Percentiles rank a stretch among this genome's conserved stretches.
Evolutionary conservation across 1,139 yeast species (phyloP).

Genomic region (Kodamaea suecica): DNA sequence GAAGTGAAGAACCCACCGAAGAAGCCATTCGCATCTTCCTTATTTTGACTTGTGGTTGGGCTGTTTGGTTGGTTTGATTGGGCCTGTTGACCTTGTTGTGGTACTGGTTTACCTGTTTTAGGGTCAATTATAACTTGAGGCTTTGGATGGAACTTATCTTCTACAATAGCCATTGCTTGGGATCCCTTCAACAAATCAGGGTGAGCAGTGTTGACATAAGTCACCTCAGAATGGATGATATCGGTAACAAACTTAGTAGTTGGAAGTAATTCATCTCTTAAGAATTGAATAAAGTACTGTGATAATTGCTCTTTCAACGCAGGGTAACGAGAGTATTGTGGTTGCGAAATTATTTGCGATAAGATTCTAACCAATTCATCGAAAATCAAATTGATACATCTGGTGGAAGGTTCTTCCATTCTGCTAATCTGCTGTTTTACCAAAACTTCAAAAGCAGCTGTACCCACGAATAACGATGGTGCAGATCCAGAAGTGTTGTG

Average conservation of each 20-base stretch:
- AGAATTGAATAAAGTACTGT: slow-evolving; percentile 71
- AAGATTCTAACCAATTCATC: slow-evolving; percentile 92
- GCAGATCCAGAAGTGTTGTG: slow-evolving; percentile 96
- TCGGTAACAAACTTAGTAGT: slow-evolving; percentile 84
- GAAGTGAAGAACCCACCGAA: slow-evolving; percentile 94
- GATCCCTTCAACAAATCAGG: slow-evolving; percentile 95
- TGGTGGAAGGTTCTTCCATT: slow-evolving; percentile 89
- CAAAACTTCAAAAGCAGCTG: slow-evolving; percentile 94
- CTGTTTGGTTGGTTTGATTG: slow-evolving; percentile 21
- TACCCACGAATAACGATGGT: slow-evolving; percentile 96
- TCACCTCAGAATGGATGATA: slow-evolving; percentile 80
- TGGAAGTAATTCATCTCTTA: slow-evolving; percentile 78
- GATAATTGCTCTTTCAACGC: slow-evolving; percentile 83
- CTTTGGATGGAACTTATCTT: slow-evolving; percentile 82
- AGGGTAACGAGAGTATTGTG: slow-evolving; percentile 87
- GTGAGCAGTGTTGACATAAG: slow-evolving; percentile 95
- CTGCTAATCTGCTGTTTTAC: slow-evolving; percentile 93
- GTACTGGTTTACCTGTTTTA: slow-evolving; percentile 81
- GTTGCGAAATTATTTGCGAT: slow-evolving; percentile 77
- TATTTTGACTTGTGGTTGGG: slow-evolving; percentile 16
- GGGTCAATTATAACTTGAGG: slow-evolving; percentile 86
- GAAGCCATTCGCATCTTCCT: slow-evolving; percentile 63
- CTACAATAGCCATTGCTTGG: slow-evolving; percentile 92
- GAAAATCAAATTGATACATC: slow-evolving; percentile 87
- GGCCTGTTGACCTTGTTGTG: slow-evolving; percentile 37